Evolutionary conservation across 2,329 filamentous ascomycete species (phyloP).

Genomic region (Aspergillus fischeri): DNA sequence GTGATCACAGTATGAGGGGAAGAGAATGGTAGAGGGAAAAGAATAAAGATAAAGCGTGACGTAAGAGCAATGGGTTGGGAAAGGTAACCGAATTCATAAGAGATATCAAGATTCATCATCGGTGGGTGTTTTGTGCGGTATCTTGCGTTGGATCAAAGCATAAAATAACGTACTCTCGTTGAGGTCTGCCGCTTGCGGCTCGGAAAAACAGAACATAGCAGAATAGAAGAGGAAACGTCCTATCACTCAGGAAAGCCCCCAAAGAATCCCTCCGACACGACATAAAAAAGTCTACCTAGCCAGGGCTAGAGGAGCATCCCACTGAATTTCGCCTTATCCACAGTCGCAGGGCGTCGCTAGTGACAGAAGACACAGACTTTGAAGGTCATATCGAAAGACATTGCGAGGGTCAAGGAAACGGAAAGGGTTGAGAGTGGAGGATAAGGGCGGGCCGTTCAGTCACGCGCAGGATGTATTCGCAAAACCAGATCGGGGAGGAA

Average conservation of each 20-base stretch:
- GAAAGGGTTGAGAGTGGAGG: slow-evolving; percentile 8
- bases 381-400: slow-evolving; percentile 13
- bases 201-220: background rate
- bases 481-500: slow-evolving; percentile 17
- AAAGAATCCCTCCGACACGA: slow-evolving; percentile 10
- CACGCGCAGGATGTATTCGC: slow-evolving; percentile 2
- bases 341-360: slow-evolving; percentile 11
- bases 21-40: background rate
- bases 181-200: slow-evolving; percentile 20
- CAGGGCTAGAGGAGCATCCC: slow-evolving; percentile 4
- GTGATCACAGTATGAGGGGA: background rate
- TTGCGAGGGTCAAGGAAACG: slow-evolving; percentile 2
- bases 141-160: slow-evolving; percentile 30
- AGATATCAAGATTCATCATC: slow-evolving; percentile 30
- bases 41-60: slow-evolving; percentile 5
- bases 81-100: slow-evolving; percentile 8
- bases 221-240: slow-evolving; percentile 8
- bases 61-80: slow-evolving; percentile 1
- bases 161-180: slow-evolving; percentile 30
- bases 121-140: slow-evolving; percentile 34
- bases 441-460: background rate
- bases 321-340: slow-evolving; percentile 8
- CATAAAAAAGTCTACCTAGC: slow-evolving; percentile 7
- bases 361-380: slow-evolving; percentile 9
- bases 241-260: slow-evolving; percentile 11